phyloP scores from a whole-genome alignment of 139 green algal genomes.

The Tetraselmis chui region DNA sequence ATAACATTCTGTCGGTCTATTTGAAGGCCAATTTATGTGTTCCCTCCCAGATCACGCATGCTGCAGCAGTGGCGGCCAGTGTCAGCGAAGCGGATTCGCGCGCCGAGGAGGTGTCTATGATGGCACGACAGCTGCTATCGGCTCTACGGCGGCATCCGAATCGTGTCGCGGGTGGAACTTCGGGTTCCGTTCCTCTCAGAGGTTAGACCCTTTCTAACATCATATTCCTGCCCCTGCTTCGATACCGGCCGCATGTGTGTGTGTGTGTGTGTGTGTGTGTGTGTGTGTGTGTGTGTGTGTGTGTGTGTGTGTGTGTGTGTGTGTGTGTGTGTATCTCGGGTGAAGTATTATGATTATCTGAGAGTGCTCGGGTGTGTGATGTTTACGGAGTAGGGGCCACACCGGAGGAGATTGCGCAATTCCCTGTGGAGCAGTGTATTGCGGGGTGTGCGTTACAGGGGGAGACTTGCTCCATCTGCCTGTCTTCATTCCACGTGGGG shows the following conservation, averaged over 20 bases:
- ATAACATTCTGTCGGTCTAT: no score
- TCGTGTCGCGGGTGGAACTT: background rate
- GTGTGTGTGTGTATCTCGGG: no score
- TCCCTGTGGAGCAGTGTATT: background rate
- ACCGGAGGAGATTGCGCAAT: background rate
- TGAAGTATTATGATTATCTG: no score
- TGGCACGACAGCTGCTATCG: slow-evolving; percentile 34
- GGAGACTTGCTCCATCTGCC: background rate
- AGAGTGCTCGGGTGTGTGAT: no score
- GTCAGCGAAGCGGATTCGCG: slow-evolving; percentile 13
- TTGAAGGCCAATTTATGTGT: no score
- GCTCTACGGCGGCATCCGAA: slow-evolving; percentile 19
- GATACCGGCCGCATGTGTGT: background rate
- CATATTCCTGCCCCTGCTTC: background rate
- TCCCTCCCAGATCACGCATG: background rate
- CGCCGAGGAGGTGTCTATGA: slow-evolving; percentile 33
- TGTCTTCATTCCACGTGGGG: background rate
- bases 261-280: background rate
- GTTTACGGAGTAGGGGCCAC: background rate
- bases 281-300: background rate
- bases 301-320: background rate
- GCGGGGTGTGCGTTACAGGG: background rate
- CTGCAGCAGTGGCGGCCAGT: slow-evolving; percentile 1
- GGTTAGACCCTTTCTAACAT: no score
- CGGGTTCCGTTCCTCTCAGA: background rate